A percentile compares a stretch with the other conserved stretches of the same genome.
Conservation (phyloP, 1,284 basidiomycete genomes). For the Ustilago loliicola region DNA sequence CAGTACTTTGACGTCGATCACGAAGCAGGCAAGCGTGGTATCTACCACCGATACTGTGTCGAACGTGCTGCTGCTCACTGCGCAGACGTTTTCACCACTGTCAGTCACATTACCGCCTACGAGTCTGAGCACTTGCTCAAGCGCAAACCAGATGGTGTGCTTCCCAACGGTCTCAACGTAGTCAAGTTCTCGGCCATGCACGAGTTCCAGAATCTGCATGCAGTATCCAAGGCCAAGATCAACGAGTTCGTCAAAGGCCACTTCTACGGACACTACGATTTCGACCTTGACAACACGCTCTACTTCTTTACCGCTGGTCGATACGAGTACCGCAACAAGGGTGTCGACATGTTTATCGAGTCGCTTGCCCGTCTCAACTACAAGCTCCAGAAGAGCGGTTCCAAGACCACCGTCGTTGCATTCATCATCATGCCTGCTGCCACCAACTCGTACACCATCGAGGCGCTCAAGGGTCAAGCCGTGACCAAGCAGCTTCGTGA, state of each 20-base stretch:
- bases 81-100: conserved; percentile 97
- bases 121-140: conserved; percentile 96
- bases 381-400: conserved; percentile 83
- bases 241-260: conserved; percentile 97
- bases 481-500: conserved; percentile 96
- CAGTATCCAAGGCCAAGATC: conserved; percentile 92
- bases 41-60: conserved; percentile 92
- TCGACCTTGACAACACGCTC: conserved; percentile 93
- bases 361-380: conserved; percentile 84
- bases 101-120: conserved; percentile 92
- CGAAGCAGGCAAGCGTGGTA: conserved; percentile 97
- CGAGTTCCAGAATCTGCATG: conserved; percentile 96
- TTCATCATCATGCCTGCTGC: conserved; percentile 99
- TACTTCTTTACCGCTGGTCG: conserved; percentile 99
- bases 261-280: conserved; percentile 97
- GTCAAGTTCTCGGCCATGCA: conserved; percentile 96
- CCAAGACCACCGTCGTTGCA: conserved; percentile 88
- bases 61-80: conserved; percentile 94
- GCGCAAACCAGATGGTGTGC: conserved; percentile 94
- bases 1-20: conserved; percentile 99
- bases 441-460: conserved; percentile 95
- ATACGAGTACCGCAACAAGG: conserved; percentile 99
- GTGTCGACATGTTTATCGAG: conserved; percentile 99
- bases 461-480: conserved; percentile 97
- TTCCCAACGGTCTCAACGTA: conserved; percentile 97